Conservation (phyloP, 1,284 basidiomycete species). For the Termitomyces sp. region DNA sequence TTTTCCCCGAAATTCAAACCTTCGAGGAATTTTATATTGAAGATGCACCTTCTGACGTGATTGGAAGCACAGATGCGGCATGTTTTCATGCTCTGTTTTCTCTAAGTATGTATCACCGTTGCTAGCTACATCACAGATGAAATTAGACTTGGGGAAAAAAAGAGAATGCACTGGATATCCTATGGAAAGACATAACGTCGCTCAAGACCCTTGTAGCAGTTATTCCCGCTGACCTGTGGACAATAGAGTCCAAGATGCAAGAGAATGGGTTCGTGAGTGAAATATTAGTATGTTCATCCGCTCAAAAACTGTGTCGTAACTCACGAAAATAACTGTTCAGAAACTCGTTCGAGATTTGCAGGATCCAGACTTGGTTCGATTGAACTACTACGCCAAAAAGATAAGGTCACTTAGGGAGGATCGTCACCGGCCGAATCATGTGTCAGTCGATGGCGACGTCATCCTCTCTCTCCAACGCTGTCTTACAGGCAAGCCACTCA, state of each 20-base stretch:
- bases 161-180: not conserved
- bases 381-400: not conserved
- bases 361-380: not conserved
- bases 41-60: not conserved
- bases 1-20: not conserved
- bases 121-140: not conserved
- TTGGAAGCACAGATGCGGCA: not conserved
- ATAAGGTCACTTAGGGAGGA: not conserved
- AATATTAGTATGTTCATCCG: not conserved
- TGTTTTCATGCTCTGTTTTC: not conserved
- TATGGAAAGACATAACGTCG: not conserved
- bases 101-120: not conserved
- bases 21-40: not conserved
- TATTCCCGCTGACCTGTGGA: not conserved
- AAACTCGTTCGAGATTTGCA: not conserved
- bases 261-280: no score
- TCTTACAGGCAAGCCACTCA: not conserved
- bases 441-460: not conserved
- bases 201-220: not conserved
- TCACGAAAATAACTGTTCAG: not conserved
- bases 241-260: not conserved
- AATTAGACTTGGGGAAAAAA: not conserved
- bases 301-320: not conserved
- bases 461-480: not conserved
- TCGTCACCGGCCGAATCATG: not conserved